A percentile compares a stretch with the other conserved stretches of the same genome.
Evolutionary conservation across 164 flowering plant genomes (phyloP).

Genomic region (Dillenia suffruticosa): DNA sequence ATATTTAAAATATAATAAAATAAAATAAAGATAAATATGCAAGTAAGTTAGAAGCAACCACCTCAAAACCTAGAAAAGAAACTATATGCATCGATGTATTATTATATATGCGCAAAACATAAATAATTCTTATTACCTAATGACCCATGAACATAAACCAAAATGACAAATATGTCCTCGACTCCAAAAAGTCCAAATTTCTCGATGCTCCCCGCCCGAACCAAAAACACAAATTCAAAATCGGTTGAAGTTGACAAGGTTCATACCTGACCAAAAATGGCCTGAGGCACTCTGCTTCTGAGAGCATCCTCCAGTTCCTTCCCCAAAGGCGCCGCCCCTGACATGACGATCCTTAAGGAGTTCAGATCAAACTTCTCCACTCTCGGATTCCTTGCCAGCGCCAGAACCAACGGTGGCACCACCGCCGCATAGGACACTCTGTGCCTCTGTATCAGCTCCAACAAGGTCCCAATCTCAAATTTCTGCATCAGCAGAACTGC

Average conservation of each 20-base stretch:
- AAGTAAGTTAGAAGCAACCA: too few species aligned
- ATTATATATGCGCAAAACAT: too few species aligned
- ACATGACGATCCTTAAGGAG: slow-evolving; percentile 55
- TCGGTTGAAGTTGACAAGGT: not conserved
- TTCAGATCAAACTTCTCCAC: slow-evolving; percentile 50
- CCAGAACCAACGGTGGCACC: slow-evolving; percentile 78
- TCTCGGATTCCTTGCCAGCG: slow-evolving; percentile 59
- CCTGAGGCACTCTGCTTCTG: slow-evolving; percentile 46
- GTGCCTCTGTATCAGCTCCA: slow-evolving; percentile 48
- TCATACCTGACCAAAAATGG: slow-evolving; percentile 60
- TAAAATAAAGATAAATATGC: too few species aligned
- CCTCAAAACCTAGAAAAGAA: too few species aligned
- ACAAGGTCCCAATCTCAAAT: slow-evolving; percentile 58
- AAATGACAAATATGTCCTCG: too few species aligned
- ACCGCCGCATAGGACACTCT: slow-evolving; percentile 54
- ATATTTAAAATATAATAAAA: too few species aligned
- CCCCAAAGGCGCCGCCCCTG: slow-evolving; percentile 84
- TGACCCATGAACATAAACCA: too few species aligned
- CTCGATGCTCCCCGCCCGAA: too few species aligned
- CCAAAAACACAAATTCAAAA: not conserved
- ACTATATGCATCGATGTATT: too few species aligned
- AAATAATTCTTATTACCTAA: too few species aligned
- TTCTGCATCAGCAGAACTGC: slow-evolving; percentile 63
- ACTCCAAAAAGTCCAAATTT: too few species aligned
- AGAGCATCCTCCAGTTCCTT: slow-evolving; percentile 68